Conservation (phyloP, 78 protist species). For the Planoprotostelium fungivorum region DNA sequence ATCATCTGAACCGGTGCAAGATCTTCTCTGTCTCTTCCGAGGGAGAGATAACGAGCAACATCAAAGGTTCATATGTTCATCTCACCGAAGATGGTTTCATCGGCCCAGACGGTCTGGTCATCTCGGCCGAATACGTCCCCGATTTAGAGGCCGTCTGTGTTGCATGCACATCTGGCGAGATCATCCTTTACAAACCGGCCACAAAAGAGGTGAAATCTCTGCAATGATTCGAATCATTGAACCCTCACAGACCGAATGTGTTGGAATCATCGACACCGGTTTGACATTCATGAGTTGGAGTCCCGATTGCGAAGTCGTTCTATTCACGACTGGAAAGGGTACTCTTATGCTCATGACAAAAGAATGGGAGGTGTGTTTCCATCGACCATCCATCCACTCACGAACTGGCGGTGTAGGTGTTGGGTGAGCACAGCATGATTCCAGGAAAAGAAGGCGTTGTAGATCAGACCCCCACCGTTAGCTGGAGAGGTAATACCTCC, state of each 20-base stretch:
- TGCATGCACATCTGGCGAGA: conserved; percentile 49
- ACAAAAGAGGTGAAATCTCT: conserved; percentile 20
- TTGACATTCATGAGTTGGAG: conserved; percentile 55
- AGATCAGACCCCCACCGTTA: conserved; percentile 13
- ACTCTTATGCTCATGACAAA: conserved; percentile 57
- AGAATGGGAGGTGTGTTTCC: conserved; percentile 55
- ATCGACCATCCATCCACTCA: neutral
- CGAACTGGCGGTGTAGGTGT: neutral
- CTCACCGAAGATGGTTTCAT: conserved; percentile 37
- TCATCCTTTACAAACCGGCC: conserved; percentile 23
- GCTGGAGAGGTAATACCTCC: too few relatives aligned
- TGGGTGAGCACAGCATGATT: neutral
- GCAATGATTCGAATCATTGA: neutral
- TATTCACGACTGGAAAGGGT: conserved; percentile 31
- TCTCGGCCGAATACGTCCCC: conserved; percentile 47
- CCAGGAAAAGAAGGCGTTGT: neutral
- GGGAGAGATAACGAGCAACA: neutral
- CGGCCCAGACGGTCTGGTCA: conserved; percentile 13
- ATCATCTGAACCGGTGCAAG: neutral
- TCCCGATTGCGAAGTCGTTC: conserved; percentile 56
- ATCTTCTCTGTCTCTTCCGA: neutral
- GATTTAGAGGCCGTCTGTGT: conserved; percentile 60
- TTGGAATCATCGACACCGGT: conserved; percentile 61
- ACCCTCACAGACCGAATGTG: conserved; percentile 37
- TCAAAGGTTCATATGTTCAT: conserved; percentile 7